Evolutionary conservation across 2,329 filamentous ascomycete genomes (phyloP).

Genomic region (Talaromyces verruculosus): DNA sequence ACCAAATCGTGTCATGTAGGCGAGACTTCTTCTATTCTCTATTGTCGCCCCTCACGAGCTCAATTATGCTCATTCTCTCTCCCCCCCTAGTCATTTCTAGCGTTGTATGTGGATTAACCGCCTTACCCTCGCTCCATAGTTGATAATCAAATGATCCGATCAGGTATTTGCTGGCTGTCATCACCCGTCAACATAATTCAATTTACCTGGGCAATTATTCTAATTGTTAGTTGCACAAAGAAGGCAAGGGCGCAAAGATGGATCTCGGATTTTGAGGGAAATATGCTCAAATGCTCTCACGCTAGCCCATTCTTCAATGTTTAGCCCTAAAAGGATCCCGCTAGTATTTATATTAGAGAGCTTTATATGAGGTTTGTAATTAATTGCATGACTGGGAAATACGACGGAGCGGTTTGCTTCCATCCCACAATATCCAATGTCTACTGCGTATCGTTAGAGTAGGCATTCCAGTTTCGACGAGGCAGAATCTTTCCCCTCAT

Average conservation of each 20-base stretch:
- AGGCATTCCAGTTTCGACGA: neutral
- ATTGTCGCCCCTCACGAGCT: neutral
- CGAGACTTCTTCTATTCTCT: neutral
- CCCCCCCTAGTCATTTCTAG: neutral
- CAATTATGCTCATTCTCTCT: neutral
- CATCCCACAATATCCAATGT: neutral
- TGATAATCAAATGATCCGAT: neutral
- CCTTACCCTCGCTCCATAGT: neutral
- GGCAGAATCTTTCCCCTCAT: neutral
- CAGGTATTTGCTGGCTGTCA: neutral
- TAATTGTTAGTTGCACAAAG: neutral
- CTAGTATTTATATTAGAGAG: neutral
- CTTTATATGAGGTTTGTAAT: neutral
- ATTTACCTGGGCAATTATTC: neutral
- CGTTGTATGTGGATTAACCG: neutral
- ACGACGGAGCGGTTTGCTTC: neutral
- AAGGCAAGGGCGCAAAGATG: neutral
- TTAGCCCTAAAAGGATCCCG: neutral
- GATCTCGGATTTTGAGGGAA: neutral
- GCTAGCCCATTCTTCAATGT: conserved; percentile 1
- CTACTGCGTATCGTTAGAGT: neutral
- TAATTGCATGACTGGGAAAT: neutral
- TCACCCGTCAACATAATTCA: neutral
- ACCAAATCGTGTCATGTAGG: neutral
- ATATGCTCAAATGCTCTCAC: conserved; percentile 12